phyloP scores from a whole-genome alignment of 192 early-diverging fungal species.

The Linnemannia zychae region DNA sequence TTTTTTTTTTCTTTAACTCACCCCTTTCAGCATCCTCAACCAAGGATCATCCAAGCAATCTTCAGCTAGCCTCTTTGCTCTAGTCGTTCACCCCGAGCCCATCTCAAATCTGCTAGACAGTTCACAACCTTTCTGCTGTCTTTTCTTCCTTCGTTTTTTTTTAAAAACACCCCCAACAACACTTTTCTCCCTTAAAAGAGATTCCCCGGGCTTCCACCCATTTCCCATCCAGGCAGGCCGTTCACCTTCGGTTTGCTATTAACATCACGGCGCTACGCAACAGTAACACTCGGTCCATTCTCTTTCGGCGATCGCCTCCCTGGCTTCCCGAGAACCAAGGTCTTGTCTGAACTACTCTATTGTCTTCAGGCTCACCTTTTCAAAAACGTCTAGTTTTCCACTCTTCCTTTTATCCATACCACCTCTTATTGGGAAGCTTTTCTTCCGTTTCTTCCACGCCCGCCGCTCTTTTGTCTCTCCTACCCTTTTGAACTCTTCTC shows the following conservation, averaged over 20 bases:
- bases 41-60: conserved; percentile 33
- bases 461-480: conserved; percentile 31
- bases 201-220: conserved; percentile 54
- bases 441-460: conserved; percentile 44
- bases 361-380: conserved; percentile 58
- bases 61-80: conserved; percentile 36
- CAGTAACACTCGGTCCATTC: conserved; percentile 55
- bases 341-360: conserved; percentile 58
- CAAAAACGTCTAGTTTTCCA: conserved; percentile 26
- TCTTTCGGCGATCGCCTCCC: conserved; percentile 60
- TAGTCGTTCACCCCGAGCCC: conserved; percentile 35
- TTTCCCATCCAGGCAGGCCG: conserved; percentile 55
- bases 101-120: conserved; percentile 45
- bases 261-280: conserved; percentile 62
- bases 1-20: conserved; percentile 30
- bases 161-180: conserved; percentile 35
- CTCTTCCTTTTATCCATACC: background rate
- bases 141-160: conserved; percentile 39
- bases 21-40: conserved; percentile 21
- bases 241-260: conserved; percentile 56
- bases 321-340: conserved; percentile 58
- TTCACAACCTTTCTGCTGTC: conserved; percentile 49
- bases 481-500: conserved; percentile 40
- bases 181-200: conserved; percentile 47
- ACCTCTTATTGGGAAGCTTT: conserved; percentile 53